Conservation (phyloP, 2,329 filamentous ascomycete species). For the Cadophora gregata region DNA sequence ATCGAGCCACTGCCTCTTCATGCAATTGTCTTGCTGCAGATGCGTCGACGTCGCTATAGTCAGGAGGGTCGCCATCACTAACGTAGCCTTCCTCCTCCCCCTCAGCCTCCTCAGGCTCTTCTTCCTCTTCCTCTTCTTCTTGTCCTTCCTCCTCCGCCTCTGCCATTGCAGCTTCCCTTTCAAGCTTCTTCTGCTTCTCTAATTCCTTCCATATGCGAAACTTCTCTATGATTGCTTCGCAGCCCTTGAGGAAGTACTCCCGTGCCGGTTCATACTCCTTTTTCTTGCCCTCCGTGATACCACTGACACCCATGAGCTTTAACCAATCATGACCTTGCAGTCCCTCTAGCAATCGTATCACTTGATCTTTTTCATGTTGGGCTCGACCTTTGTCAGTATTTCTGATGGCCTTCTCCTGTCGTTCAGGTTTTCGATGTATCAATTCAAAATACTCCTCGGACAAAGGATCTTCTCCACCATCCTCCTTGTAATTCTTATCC, state of each 20-base stretch:
- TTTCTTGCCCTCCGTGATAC: slow-evolving; percentile 79
- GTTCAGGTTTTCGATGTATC: slow-evolving; percentile 63
- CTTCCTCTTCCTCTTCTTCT: slow-evolving; percentile 67
- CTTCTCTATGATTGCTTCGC: slow-evolving; percentile 82
- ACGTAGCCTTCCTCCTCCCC: slow-evolving; percentile 47
- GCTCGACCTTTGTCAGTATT: slow-evolving; percentile 69
- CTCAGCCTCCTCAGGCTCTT: slow-evolving; percentile 54
- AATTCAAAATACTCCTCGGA: slow-evolving; percentile 60
- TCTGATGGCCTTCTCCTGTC: slow-evolving; percentile 65
- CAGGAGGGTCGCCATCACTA: slow-evolving; percentile 60
- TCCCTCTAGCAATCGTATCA: slow-evolving; percentile 74
- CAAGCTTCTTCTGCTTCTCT: slow-evolving; percentile 81
- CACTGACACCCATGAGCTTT: slow-evolving; percentile 86
- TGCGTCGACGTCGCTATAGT: slow-evolving; percentile 73
- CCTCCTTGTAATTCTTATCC: slow-evolving; percentile 48
- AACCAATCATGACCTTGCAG: slow-evolving; percentile 93
- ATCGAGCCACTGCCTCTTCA: slow-evolving; percentile 46
- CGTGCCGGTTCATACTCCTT: slow-evolving; percentile 87
- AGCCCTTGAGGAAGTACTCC: slow-evolving; percentile 82
- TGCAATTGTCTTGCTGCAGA: slow-evolving; percentile 77
- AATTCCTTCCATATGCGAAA: slow-evolving; percentile 88
- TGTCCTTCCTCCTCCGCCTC: slow-evolving; percentile 34
- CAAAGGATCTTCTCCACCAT: slow-evolving; percentile 57
- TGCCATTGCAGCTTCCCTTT: slow-evolving; percentile 70
- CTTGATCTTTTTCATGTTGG: slow-evolving; percentile 70